These are phyloP conservation scores for Penicillium italicum DNA, from an alignment of 2,329 filamentous ascomycete genomes.

Conservation along the genomic window DNA sequence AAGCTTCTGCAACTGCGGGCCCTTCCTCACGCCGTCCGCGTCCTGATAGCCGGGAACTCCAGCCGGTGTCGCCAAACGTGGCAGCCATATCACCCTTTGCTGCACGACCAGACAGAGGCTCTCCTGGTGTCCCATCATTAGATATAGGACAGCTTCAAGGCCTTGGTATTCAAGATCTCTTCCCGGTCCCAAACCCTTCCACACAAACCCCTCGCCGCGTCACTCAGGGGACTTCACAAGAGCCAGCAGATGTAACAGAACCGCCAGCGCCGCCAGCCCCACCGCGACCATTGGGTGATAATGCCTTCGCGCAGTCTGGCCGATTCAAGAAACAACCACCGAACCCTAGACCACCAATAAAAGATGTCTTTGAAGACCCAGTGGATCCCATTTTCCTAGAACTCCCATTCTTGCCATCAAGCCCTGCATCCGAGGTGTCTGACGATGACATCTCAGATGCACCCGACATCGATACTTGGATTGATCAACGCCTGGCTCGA, in stretches of 20 bases:
- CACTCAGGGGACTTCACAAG: not conserved
- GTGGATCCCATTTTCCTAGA: constrained; percentile 27
- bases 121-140: not conserved
- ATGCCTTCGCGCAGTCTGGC: constrained; percentile 4
- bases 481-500: constrained; percentile 32
- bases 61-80: not conserved
- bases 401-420: constrained; percentile 30
- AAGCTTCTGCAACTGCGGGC: not conserved
- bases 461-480: constrained; percentile 38
- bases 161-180: not conserved
- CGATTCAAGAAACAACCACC: constrained; percentile 1
- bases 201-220: not conserved
- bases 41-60: not conserved
- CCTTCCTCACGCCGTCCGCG: not conserved
- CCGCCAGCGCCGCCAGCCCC: not conserved
- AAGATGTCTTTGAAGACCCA: constrained; percentile 1
- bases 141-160: not conserved
- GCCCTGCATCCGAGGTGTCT: constrained; percentile 18
- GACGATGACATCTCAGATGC: constrained; percentile 16
- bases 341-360: constrained; percentile 1
- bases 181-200: not conserved
- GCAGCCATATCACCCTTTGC: not conserved
- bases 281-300: constrained; percentile 2
- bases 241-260: not conserved
- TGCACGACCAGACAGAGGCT: not conserved